Evolutionary conservation across 2,329 filamentous ascomycete species (phyloP).

Genomic region (Rosellinia necatrix): DNA sequence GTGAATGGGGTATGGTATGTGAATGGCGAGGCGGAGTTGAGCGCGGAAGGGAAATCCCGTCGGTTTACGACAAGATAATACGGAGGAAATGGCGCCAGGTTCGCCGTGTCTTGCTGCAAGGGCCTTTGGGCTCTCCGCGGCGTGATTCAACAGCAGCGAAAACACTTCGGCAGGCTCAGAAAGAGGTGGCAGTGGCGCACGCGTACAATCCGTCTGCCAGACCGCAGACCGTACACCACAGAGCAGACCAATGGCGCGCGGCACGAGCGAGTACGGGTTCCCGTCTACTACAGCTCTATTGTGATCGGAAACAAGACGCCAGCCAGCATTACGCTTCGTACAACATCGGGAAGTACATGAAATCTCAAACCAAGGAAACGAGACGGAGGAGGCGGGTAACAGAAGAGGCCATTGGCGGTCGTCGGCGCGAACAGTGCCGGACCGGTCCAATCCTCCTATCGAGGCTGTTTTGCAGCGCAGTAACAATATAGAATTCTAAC

Average conservation of each 20-base stretch:
- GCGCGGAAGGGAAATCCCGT: background rate
- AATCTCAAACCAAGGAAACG: constrained; percentile 13
- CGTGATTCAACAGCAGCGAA: background rate
- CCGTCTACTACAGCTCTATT: constrained; percentile 6
- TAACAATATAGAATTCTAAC: no score
- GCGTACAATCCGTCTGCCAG: constrained; percentile 14
- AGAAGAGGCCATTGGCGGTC: background rate
- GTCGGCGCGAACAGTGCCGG: background rate
- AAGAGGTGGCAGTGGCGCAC: constrained; percentile 2
- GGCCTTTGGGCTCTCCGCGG: constrained; percentile 20
- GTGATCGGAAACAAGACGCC: constrained; percentile 18
- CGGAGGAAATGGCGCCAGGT: constrained; percentile 16
- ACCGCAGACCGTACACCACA: constrained; percentile 14
- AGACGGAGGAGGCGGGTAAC: background rate
- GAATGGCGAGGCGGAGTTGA: background rate
- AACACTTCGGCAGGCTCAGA: constrained; percentile 7
- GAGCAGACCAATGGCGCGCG: constrained; percentile 15
- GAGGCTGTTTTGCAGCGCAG: background rate
- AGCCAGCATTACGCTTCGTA: constrained; percentile 22
- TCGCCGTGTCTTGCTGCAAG: constrained; percentile 17
- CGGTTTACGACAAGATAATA: constrained; percentile 5
- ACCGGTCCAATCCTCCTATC: background rate
- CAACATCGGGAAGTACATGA: constrained; percentile 27
- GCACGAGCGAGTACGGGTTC: constrained; percentile 3
- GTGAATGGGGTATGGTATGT: background rate